Conservation (phyloP, 1,284 basidiomycete genomes). For the Cryptococcus amylolentus region DNA sequence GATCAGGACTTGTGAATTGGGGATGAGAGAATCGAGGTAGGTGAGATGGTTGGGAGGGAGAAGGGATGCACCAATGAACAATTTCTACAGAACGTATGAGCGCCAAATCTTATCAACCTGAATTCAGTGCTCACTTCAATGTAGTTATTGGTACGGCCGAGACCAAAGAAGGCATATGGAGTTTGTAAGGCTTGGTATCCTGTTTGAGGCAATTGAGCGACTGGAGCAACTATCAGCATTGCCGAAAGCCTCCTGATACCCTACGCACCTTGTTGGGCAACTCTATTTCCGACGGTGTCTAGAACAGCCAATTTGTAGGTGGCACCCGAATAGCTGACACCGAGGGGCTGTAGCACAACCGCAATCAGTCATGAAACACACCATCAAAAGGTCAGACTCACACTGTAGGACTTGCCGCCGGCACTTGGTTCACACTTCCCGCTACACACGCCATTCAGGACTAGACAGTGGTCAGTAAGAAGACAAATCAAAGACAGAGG, state of each 20-base stretch:
- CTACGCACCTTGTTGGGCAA: conserved; percentile 78
- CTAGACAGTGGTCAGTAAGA: conserved; percentile 49
- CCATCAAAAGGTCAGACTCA: conserved; percentile 52
- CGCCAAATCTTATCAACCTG: not conserved
- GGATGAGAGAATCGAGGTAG: conserved; percentile 92
- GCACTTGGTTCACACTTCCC: conserved; percentile 67
- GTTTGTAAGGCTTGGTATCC: conserved; percentile 83
- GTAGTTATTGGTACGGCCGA: conserved; percentile 99
- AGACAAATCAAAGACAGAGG: not conserved
- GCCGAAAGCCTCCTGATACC: not conserved
- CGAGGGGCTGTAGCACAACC: conserved; percentile 67
- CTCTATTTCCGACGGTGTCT: conserved; percentile 82
- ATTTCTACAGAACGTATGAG: conserved; percentile 54
- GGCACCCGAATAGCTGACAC: conserved; percentile 88
- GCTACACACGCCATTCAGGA: conserved; percentile 88
- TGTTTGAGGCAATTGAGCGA: conserved; percentile 87
- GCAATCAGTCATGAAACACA: conserved; percentile 65
- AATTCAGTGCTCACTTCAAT: conserved; percentile 61
- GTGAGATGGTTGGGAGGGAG: conserved; percentile 66
- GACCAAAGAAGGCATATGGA: conserved; percentile 93
- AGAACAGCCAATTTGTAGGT: conserved; percentile 97
- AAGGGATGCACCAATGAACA: conserved; percentile 84
- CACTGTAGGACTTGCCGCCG: conserved; percentile 65
- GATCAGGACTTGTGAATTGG: conserved; percentile 96
- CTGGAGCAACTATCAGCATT: conserved; percentile 36